These are phyloP conservation scores for Penicillium polonicum DNA, from an alignment of 2,329 filamentous ascomycete genomes.

Conservation along the genomic window DNA sequence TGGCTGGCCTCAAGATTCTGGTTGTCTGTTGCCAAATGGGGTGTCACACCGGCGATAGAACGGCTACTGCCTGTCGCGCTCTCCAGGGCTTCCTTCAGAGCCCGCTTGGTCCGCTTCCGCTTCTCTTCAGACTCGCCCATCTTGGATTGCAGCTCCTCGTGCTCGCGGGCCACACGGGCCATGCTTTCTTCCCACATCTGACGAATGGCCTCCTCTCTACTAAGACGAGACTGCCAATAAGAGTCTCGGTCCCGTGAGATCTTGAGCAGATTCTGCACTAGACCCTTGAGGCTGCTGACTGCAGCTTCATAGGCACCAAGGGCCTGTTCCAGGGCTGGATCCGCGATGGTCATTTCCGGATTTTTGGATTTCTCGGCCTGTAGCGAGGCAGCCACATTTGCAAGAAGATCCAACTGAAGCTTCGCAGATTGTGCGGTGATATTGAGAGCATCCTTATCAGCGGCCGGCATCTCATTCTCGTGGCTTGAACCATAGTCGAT, in stretches of 20 bases:
- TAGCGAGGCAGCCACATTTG: constrained; percentile 79
- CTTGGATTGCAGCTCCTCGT: constrained; percentile 83
- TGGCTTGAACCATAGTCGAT: constrained; percentile 77
- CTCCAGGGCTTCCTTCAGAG: constrained; percentile 81
- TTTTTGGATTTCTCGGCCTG: constrained; percentile 68
- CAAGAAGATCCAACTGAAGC: constrained; percentile 85
- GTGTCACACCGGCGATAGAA: constrained; percentile 32
- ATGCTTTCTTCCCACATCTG: constrained; percentile 99
- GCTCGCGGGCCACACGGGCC: constrained; percentile 92
- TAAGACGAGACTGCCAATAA: constrained; percentile 94
- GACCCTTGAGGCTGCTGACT: constrained; percentile 78
- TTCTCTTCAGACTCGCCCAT: constrained; percentile 90
- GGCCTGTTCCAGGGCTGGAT: constrained; percentile 73
- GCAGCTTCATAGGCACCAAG: constrained; percentile 84
- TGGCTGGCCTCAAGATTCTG: constrained; percentile 39
- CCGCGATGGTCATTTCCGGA: constrained; percentile 70
- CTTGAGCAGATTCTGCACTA: constrained; percentile 82
- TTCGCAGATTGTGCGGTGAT: constrained; percentile 96
- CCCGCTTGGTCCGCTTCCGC: constrained; percentile 82
- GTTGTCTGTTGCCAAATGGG: constrained; percentile 21
- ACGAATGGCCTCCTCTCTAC: constrained; percentile 85
- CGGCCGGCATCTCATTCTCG: constrained; percentile 68
- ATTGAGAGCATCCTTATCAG: constrained; percentile 89
- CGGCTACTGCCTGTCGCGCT: constrained; percentile 44
- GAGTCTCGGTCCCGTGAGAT: constrained; percentile 93